Base-by-base conservation (phyloP, 2,329 filamentous ascomycete genomes). In the Cladosporium velox region DNA sequence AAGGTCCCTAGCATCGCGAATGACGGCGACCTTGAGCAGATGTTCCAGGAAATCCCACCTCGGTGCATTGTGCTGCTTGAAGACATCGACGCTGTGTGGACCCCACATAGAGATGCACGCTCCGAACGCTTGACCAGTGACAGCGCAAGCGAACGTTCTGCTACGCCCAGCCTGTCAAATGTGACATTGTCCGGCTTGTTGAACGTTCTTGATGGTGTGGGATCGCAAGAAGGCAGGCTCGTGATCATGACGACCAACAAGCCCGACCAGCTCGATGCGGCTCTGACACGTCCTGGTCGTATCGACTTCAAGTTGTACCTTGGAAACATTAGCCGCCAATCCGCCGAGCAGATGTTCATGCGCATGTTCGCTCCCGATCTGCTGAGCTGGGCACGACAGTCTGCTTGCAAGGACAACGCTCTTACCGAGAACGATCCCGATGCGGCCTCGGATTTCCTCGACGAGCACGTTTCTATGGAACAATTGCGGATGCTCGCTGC, bases 221-320 rank as follows among this genome's bases (percentile, higher is more conserved):
- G 89, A 1, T 90, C 88, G 1, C 89, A 91, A 71, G 90, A 93
- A 77, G 91, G 90, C 35, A 85, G 90, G 60, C 85, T 93, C 11
- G 84, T 93, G 7, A 88, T 93, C 78, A 92, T 93, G 88, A 92
- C 90, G 0, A 91, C 90, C 30, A 93, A 93, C 77, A 85, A 87
- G 66, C 88, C 88, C 3, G 88, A 93, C 70, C 82, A 85, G 8
- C 84, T 93, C 0, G 91, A 93, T 73, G 84, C 88, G 57, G 91
- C 90, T 0, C 82, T 93, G 18, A 88, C 91, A 63, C 84, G 90
- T 0, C 90, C 90, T 0, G 90, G 90, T 1, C 84, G 89, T 0
- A 87, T 92, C 8, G 88, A 91, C 69, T 63, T 69, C 62, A 70
- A 70, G 28, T 52, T 72, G 12, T 68, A 70, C n/a, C 61, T 72